Base-by-base conservation (phyloP, 768 basidiomycete genomes). In the Butyriboletus loyo region DNA sequence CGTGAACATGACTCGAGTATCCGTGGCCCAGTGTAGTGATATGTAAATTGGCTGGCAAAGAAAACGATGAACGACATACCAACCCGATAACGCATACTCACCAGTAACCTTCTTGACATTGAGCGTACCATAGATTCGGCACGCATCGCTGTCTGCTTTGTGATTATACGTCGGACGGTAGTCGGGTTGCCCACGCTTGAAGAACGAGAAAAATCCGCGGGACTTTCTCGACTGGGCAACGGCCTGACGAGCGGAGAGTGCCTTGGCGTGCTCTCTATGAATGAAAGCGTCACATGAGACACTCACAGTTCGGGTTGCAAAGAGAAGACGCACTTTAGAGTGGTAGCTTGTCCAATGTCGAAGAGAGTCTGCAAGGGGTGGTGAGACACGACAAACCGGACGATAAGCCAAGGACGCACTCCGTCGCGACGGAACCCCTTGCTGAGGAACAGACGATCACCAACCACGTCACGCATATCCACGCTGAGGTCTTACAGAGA, bases 1-100 rank as follows among this genome's bases (percentile, higher is more conserved):
- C 89, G 67, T 98, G 95, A 51, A 90, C 80, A 54, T 78, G 77
- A 57, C 89, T 92, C 40, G 86, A 77, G 64, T 99, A 99, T 22
- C 96, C 96, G 68, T 99, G 96, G 0, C 96, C 96, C 9, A 95
- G 77, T 0, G 92, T 92, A 2, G 96, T 99, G 38, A 99, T 80
- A 63, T 99, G 96, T 47, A 99, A 68, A 65, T 99, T 99, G 6
- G 88, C 90, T 86, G 52, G 38, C n/a, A 28, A 24, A 25, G 2
- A 5, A 42, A 2, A 46, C 7, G 11, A 15, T 1, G 53, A 25
- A 37, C 22, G 24, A 25, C 4, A 4, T 24, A n/a, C 36, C 25
- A 17, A 19, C 1, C 17, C 15, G 11, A 30, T 11, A 25, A 38
- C 7, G 21, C 9, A 19, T 24, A 24, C 74, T 50, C 50, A 86